Base-by-base conservation (phyloP, 495 filamentous ascomycete species). In the Annulohypoxylon bovei region DNA sequence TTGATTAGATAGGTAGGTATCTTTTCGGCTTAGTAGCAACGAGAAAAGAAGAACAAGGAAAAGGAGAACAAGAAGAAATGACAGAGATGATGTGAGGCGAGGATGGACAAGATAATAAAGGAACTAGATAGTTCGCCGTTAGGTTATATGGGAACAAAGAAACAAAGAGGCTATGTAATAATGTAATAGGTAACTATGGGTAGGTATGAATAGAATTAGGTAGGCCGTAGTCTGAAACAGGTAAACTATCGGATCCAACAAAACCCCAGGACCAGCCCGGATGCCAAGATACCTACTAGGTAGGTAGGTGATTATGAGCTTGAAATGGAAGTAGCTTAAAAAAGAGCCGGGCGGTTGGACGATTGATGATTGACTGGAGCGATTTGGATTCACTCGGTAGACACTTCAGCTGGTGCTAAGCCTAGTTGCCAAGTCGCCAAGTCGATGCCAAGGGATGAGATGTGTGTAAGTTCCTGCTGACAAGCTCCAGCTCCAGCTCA, bases 201-300 rank as follows among this genome's bases (percentile, higher is more conserved):
- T 23, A 50, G 8, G 14, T 32, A 27, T 30, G 46, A 50, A 50
- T 50, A 5, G 20, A 23, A 47, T 12, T 52, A 62, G 23, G 39
- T 16, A 55, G 40, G 22, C 12, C 14, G 47, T 11, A 22, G 28
- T 12, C 46, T 46, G 55, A 65, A 28, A 57, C 30, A 46, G 18
- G 42, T 57, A 37, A 47, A 58, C 46, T 63, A 49, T 18, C 30
- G 16, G 32, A 27, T 23, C 28, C 52, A 35, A 55, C 59, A 37
- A 44, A n/a, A 42, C 59, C 46, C 44, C 32, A 42, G 62, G 33
- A 71, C 68, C 68, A 66, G 68, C 68, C 62, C 11, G 20, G 56
- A 66, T 65, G 67, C 61, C 62, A 65, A 65, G 67, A 57, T 42
- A 40, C 6, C 39, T 42, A 42, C 39, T n/a, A 42, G 39, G 39